These are phyloP conservation scores for Ophiosphaerella herpotricha DNA, from an alignment of 2,329 filamentous ascomycete genomes.

Conservation along the genomic window DNA sequence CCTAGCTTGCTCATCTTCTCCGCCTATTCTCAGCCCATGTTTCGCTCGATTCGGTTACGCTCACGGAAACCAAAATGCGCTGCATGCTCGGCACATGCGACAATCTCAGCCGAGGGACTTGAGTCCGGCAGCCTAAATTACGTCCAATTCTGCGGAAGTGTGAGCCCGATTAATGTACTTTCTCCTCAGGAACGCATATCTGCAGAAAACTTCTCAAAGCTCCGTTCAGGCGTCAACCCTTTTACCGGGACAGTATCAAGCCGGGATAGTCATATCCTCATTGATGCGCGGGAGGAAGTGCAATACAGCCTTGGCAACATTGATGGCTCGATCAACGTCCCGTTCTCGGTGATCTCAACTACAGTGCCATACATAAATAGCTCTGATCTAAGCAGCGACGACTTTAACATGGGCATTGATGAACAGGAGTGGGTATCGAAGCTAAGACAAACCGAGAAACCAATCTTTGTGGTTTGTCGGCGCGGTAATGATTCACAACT, in stretches of 20 bases:
- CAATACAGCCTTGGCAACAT: conserved; percentile 83
- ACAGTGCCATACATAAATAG: conserved; percentile 19
- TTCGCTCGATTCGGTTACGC: conserved; percentile 77
- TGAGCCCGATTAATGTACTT: conserved; percentile 61
- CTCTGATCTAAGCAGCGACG: neutral
- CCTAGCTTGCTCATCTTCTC: conserved; percentile 60
- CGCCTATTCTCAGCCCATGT: conserved; percentile 59
- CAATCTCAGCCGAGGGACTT: conserved; percentile 67
- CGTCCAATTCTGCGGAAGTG: conserved; percentile 78
- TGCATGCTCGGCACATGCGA: conserved; percentile 70
- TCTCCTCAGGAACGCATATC: conserved; percentile 69
- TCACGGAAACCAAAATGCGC: conserved; percentile 72
- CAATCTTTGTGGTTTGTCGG: conserved; percentile 74
- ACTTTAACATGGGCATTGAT: conserved; percentile 10
- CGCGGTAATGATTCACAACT: conserved; percentile 80
- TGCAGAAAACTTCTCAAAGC: conserved; percentile 61
- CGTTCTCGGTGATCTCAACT: conserved; percentile 60
- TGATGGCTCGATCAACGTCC: conserved; percentile 75
- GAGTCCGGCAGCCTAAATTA: conserved; percentile 75
- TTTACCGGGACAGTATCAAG: conserved; percentile 37
- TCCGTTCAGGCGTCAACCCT: conserved; percentile 38
- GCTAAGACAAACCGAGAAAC: conserved; percentile 44
- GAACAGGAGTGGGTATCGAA: conserved; percentile 35
- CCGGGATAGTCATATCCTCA: conserved; percentile 59
- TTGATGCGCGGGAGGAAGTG: conserved; percentile 84